These are phyloP conservation scores for Moricandia moricandioides DNA, from an alignment of 345 rosid species.

Conservation along the genomic window DNA sequence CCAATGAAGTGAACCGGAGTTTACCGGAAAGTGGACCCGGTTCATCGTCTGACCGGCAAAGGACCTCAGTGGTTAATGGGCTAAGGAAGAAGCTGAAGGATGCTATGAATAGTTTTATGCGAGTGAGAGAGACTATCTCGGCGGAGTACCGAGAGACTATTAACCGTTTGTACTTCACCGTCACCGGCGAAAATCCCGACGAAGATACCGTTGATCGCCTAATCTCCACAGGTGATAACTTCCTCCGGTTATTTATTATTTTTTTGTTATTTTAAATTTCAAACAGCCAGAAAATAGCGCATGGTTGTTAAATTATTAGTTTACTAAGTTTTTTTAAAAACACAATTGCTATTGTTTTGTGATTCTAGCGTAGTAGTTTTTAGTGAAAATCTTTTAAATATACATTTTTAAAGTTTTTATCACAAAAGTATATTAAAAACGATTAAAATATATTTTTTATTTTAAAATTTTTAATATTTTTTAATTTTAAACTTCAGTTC, in stretches of 20 bases:
- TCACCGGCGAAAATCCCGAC: constrained; percentile 88
- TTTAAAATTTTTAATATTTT: too few relatives aligned
- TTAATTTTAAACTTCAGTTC: too few relatives aligned
- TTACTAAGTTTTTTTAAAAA: background rate
- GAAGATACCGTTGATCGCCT: constrained; percentile 71
- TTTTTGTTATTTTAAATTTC: background rate
- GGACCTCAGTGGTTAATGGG: constrained; percentile 72
- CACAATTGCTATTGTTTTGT: background rate
- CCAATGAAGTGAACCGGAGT: constrained; percentile 67
- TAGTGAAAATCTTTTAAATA: too few relatives aligned
- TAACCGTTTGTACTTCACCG: constrained; percentile 77
- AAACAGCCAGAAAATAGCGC: background rate
- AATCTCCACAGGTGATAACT: constrained; percentile 73
- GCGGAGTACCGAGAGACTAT: constrained; percentile 85
- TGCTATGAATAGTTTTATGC: constrained; percentile 68
- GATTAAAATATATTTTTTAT: too few relatives aligned
- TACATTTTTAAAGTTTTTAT: too few relatives aligned
- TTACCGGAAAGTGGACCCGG: constrained; percentile 80
- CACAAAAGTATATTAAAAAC: too few relatives aligned
- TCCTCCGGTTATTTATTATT: background rate
- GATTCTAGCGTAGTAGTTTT: background rate
- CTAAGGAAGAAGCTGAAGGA: constrained; percentile 88
- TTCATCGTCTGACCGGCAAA: constrained; percentile 81
- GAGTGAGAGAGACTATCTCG: constrained; percentile 66
- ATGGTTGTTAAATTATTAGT: constrained; percentile 15